A percentile compares a stretch with the other conserved stretches of the same genome.
These are phyloP conservation scores for Colletotrichum gloeosporioides DNA, from an alignment of 2,329 filamentous ascomycete genomes.

Conservation along the genomic window DNA sequence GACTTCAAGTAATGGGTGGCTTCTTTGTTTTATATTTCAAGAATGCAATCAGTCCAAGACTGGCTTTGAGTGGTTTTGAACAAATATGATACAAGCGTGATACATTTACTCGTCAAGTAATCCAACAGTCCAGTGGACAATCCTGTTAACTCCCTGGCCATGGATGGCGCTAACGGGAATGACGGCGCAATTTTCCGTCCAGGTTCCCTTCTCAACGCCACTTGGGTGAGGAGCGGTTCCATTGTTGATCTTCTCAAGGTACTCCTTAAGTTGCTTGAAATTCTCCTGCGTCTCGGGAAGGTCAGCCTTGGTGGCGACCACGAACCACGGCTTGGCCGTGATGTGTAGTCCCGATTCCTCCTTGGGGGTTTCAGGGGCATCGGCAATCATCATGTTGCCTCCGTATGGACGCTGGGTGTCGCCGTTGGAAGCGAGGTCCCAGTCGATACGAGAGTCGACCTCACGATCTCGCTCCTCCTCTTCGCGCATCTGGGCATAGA, in stretches of 20 bases:
- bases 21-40: not conserved
- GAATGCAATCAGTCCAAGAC: not conserved
- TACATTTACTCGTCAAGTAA: slow-evolving; percentile 59
- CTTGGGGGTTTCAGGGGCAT: slow-evolving; percentile 28
- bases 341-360: slow-evolving; percentile 66
- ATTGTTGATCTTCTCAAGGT: slow-evolving; percentile 70
- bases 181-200: slow-evolving; percentile 68
- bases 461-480: slow-evolving; percentile 73
- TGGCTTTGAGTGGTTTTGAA: not conserved
- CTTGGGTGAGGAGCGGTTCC: slow-evolving; percentile 76
- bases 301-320: slow-evolving; percentile 93
- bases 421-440: slow-evolving; percentile 59
- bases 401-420: slow-evolving; percentile 20
- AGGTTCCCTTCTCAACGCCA: slow-evolving; percentile 55
- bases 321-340: slow-evolving; percentile 95
- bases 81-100: not conserved
- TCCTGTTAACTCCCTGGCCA: slow-evolving; percentile 79
- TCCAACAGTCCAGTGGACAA: slow-evolving; percentile 75
- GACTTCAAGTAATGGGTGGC: too few relatives aligned
- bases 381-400: slow-evolving; percentile 31
- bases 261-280: slow-evolving; percentile 71
- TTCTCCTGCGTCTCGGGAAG: slow-evolving; percentile 79
- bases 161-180: slow-evolving; percentile 91
- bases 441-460: slow-evolving; percentile 60
- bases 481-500: slow-evolving; percentile 82